A percentile compares a stretch with the other conserved stretches of the same genome.
phyloP scores from a whole-genome alignment of 352 stramenopile genomes.

The Phytophthora cryptogea region DNA sequence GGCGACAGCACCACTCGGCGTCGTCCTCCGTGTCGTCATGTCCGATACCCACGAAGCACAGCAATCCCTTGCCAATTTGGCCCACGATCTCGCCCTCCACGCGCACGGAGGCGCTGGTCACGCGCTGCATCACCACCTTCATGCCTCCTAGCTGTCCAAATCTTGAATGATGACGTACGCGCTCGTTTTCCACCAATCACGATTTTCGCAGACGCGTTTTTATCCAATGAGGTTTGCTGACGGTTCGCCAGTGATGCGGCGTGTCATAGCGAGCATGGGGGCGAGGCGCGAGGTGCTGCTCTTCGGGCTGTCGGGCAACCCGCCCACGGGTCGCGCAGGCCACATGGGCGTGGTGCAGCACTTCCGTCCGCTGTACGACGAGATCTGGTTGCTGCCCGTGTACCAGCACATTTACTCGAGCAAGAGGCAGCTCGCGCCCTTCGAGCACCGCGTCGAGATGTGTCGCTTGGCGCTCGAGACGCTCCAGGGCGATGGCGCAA shows the following conservation, averaged over 20 bases:
- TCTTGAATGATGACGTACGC: slow-evolving; percentile 1
- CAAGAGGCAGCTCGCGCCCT: slow-evolving; percentile 78
- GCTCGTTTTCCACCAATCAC: slow-evolving; percentile 14
- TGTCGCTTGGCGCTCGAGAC: slow-evolving; percentile 58
- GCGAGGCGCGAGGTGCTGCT: slow-evolving; percentile 61
- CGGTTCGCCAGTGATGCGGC: slow-evolving; percentile 3
- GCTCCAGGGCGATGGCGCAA: slow-evolving; percentile 31
- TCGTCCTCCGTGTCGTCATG: slow-evolving; percentile 81
- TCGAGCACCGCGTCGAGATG: slow-evolving; percentile 77
- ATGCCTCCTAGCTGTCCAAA: slow-evolving; percentile 32
- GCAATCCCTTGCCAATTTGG: slow-evolving; percentile 72
- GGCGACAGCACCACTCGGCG: slow-evolving; percentile 81
- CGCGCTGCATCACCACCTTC: slow-evolving; percentile 82
- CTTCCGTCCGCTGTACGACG: slow-evolving; percentile 68
- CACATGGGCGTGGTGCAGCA: slow-evolving; percentile 84
- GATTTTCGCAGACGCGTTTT: slow-evolving; percentile 3
- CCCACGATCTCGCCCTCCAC: slow-evolving; percentile 79
- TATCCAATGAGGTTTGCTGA: slow-evolving; percentile 19
- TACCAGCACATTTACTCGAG: slow-evolving; percentile 89
- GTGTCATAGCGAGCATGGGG: slow-evolving; percentile 11
- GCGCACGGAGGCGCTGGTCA: slow-evolving; percentile 77
- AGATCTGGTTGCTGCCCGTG: slow-evolving; percentile 90
- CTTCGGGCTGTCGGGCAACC: slow-evolving; percentile 88
- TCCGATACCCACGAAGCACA: slow-evolving; percentile 83
- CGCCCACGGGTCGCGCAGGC: slow-evolving; percentile 62